Evolutionary conservation across 371 early-diverging fungal species (phyloP).

Genomic region (Umbelopsis sp.): DNA sequence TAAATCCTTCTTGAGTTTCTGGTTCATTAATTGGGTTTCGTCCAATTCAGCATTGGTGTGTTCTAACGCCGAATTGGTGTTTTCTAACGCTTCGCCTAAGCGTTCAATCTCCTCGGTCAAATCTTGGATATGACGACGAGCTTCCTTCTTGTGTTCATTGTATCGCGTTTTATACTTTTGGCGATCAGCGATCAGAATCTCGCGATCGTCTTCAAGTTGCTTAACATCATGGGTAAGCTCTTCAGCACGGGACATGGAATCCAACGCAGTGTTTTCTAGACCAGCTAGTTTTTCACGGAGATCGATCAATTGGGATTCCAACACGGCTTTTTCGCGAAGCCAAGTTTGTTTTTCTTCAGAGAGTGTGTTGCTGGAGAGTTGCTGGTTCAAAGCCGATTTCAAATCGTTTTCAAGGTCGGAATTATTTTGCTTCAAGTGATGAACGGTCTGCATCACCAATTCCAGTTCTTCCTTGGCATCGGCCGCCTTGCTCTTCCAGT

Average conservation of each 20-base stretch:
- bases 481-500: slow-evolving; percentile 12
- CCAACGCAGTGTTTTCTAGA: slow-evolving; percentile 22
- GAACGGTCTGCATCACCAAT: slow-evolving; percentile 2
- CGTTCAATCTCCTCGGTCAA: slow-evolving; percentile 16
- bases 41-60: slow-evolving; percentile 18
- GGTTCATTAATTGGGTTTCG: slow-evolving; percentile 14
- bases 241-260: slow-evolving; percentile 19
- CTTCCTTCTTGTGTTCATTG: slow-evolving; percentile 17
- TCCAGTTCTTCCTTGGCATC: slow-evolving; percentile 10
- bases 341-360: slow-evolving; percentile 11
- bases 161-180: slow-evolving; percentile 15
- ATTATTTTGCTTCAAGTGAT: slow-evolving; percentile 2
- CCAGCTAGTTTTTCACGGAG: slow-evolving; percentile 20
- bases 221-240: slow-evolving; percentile 4
- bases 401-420: slow-evolving; percentile 4
- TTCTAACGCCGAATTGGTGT: neutral
- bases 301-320: slow-evolving; percentile 19
- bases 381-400: neutral
- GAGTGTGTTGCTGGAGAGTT: neutral
- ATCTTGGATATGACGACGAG: slow-evolving; percentile 16
- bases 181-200: slow-evolving; percentile 10
- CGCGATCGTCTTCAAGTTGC: slow-evolving; percentile 12
- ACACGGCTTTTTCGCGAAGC: slow-evolving; percentile 4
- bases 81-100: slow-evolving; percentile 1
- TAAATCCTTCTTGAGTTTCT: slow-evolving; percentile 17